Evolutionary conservation across 495 filamentous ascomycete species (phyloP), one percentile per base, ranked within the genome.

Genomic region (Talaromyces liani): DNA sequence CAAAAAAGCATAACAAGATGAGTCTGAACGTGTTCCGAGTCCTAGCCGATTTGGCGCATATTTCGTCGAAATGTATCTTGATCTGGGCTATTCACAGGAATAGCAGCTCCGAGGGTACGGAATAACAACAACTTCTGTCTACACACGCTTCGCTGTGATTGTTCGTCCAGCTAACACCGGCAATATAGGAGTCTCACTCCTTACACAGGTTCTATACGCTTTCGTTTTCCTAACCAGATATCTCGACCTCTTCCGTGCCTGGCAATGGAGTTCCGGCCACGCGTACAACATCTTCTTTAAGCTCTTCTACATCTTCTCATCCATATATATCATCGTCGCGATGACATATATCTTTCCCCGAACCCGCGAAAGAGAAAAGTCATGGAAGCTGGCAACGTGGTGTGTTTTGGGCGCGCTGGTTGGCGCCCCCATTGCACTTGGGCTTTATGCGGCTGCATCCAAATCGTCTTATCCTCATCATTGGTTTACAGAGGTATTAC

Each of bases 1-100:
- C 24, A 24, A 16, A 14, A 27, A 4, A 55, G 22, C 3, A 24
- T 0, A 6, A 22, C 56, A 36, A 12, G 12, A 36, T 58, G 27
- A 53, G 53, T 34, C 4, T 58, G 56, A 64, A 64, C 20, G 12
- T 60, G 8, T 64, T 64, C 31, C 63, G 63, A 14, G 45, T 64
- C 4, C 56, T 64, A 51, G 94, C 80, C 62, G 94, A 98, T 73
- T 68, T 92, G 51, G 89, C 88, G 49, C 94, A 98, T 70, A 84
- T 91, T 27, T 79, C 82, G 36, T 93, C 92, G 12, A 96, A 95
- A 82, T 84, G 86, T 69, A 91, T 98, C 69, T 80, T 98, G 64
- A 90, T 97, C 74, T 91, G 86, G 80, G 88, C 93, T 39, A 97
- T 98, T 68, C 92, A 97, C 75, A 80, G 81, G 58, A 96, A 96